These are phyloP conservation scores for Colletotrichum agaves DNA, from an alignment of 2,329 filamentous ascomycete species.

Conservation along the genomic window DNA sequence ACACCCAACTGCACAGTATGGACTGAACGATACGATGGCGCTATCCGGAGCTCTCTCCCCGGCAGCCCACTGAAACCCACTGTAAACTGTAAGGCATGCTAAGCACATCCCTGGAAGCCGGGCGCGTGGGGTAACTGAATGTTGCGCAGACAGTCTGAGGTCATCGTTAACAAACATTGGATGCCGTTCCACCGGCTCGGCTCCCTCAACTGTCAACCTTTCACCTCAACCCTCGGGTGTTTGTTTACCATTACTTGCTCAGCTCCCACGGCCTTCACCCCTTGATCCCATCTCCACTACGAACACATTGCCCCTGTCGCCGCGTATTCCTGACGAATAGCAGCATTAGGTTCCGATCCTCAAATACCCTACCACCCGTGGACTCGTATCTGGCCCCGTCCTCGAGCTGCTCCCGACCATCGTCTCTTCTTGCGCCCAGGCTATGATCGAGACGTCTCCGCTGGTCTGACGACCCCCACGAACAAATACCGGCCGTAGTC, in stretches of 20 bases:
- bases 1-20: not conserved
- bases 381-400: not conserved
- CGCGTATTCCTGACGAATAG: too few relatives aligned
- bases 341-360: too few relatives aligned
- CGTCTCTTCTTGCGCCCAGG: not conserved
- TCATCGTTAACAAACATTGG: conserved; percentile 19
- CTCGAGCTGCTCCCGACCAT: not conserved
- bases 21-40: not conserved
- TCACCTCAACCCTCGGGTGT: not conserved
- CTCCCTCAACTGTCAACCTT: not conserved
- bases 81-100: not conserved
- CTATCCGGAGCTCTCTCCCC: conserved; percentile 5
- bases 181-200: not conserved
- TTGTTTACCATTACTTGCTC: not conserved
- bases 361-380: too few relatives aligned
- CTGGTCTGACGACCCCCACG: conserved; percentile 28
- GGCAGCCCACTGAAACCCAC: not conserved
- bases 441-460: conserved; percentile 7
- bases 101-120: not conserved
- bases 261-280: not conserved
- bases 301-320: not conserved
- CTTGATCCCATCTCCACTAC: not conserved
- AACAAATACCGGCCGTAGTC: not conserved
- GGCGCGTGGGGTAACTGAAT: conserved; percentile 9
- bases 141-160: conserved; percentile 27